Conservation (phyloP, 2,329 filamentous ascomycete genomes). For the Neonectria coccinea region DNA sequence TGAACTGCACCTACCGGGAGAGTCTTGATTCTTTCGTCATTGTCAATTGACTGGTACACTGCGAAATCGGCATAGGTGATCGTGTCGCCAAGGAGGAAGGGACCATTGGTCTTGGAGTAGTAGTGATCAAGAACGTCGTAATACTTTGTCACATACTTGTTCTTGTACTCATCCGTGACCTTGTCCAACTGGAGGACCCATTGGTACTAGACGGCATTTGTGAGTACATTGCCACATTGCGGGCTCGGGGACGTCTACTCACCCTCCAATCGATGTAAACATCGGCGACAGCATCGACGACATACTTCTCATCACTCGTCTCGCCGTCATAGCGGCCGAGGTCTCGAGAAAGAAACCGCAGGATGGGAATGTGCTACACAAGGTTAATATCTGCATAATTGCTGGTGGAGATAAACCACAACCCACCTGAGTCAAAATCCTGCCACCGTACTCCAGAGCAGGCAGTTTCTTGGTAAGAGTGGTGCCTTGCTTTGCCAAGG, state of each 20-base stretch:
- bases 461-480: conserved; percentile 51
- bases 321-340: conserved; percentile 52
- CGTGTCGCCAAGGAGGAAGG: conserved; percentile 52
- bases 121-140: conserved; percentile 47
- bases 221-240: not conserved
- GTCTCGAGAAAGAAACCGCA: conserved; percentile 53
- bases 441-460: conserved; percentile 51
- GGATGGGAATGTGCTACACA: conserved; percentile 37
- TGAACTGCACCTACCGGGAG: conserved; percentile 49
- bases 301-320: conserved; percentile 52
- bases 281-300: conserved; percentile 52
- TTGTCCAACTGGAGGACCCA: conserved; percentile 46
- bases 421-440: conserved; percentile 40
- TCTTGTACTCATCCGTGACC: conserved; percentile 48
- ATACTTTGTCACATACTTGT: conserved; percentile 45
- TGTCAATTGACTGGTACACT: conserved; percentile 54
- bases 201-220: conserved; percentile 10
- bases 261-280: conserved; percentile 56
- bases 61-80: conserved; percentile 55
- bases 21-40: conserved; percentile 49
- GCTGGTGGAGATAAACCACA: not conserved
- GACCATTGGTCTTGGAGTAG: conserved; percentile 47
- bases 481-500: conserved; percentile 43
- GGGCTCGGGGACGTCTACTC: conserved; percentile 19
- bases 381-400: not conserved